These are phyloP conservation scores for Capsicum baccatum DNA, from an alignment of 257 asterid species.

Conservation along the genomic window DNA sequence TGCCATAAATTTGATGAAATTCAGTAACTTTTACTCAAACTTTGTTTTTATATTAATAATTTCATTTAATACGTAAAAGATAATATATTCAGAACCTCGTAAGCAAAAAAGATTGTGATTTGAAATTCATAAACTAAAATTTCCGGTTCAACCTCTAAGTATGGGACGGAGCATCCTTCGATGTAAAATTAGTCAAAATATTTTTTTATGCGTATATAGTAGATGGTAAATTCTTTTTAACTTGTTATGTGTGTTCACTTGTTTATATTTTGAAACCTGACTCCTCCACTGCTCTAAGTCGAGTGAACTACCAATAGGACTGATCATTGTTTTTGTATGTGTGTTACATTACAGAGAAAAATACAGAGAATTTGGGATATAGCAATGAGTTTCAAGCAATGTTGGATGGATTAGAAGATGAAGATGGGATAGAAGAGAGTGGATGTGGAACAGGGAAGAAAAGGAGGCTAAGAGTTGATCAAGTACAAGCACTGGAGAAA, in stretches of 20 bases:
- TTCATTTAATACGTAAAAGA: not conserved
- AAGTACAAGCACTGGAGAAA: conserved; percentile 55
- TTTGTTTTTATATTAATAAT: rapidly evolving
- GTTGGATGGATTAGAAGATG: conserved; percentile 51
- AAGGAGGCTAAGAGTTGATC: conserved; percentile 47
- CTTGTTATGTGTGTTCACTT: no score
- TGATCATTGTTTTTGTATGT: not conserved
- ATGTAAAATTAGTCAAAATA: no score
- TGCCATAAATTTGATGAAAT: no score
- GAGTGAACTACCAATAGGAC: not conserved
- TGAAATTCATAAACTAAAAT: no score
- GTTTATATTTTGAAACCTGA: no score
- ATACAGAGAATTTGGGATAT: conserved; percentile 27
- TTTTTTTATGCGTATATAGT: no score
- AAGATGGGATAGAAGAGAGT: conserved; percentile 43
- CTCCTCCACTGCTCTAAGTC: no score
- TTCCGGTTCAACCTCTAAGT: no score
- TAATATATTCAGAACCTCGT: no score
- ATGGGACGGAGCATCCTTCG: no score
- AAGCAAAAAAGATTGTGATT: not conserved
- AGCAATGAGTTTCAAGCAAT: conserved; percentile 43
- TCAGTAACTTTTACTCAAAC: not conserved
- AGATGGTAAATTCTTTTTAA: no score
- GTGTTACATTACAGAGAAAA: conserved; percentile 34
- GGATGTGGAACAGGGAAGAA: conserved; percentile 46